A percentile compares a stretch with the other conserved stretches of the same genome.
These are phyloP conservation scores for Oryza nivara DNA, from an alignment of 176 grass and related monocot genomes.

Conservation along the genomic window DNA sequence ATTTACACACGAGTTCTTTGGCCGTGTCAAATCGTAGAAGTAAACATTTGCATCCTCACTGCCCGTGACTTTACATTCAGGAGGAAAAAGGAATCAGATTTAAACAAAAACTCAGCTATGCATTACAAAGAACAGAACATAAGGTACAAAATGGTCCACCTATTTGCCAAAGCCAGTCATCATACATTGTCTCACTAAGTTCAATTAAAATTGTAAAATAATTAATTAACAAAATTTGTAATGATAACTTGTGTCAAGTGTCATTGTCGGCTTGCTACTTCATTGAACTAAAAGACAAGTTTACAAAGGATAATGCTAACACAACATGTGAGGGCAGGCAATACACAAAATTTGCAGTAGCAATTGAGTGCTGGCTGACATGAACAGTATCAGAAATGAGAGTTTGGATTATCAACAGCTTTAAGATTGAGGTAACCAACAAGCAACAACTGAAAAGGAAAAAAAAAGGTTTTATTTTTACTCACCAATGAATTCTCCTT, in stretches of 20 bases:
- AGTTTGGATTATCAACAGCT: constrained; percentile 4
- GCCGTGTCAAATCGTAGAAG: constrained; percentile 97
- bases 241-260: background rate
- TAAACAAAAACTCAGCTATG: background rate
- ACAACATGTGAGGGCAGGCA: background rate
- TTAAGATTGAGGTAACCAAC: constrained; percentile 26
- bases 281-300: constrained; percentile 12
- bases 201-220: background rate
- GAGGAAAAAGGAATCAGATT: constrained; percentile 35
- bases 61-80: constrained; percentile 73
- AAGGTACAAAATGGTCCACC: background rate
- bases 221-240: background rate
- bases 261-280: background rate
- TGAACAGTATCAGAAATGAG: background rate
- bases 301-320: constrained; percentile 12
- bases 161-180: constrained; percentile 5
- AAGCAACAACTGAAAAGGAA: background rate
- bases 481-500: constrained; percentile 99
- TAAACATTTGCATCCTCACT: constrained; percentile 97
- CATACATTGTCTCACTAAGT: background rate
- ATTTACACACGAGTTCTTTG: constrained; percentile 91
- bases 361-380: background rate
- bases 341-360: background rate
- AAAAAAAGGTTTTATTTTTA: constrained; percentile 20
- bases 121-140: background rate